phyloP scores from a whole-genome alignment of 148 eudicot species.

The Rhododendron williamsianum region DNA sequence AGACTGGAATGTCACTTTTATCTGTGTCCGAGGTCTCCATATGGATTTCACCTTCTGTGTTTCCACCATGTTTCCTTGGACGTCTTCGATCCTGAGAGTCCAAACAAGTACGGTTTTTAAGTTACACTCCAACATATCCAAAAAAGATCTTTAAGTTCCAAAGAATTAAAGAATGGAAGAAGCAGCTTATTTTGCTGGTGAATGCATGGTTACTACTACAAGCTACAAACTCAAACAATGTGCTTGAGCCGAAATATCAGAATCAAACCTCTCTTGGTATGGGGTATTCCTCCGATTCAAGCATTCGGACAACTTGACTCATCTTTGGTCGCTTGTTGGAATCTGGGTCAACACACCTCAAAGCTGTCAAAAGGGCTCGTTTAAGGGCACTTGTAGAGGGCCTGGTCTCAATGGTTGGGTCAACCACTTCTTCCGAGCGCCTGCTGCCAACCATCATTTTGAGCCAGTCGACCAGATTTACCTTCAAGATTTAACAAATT shows the following conservation, averaged over 20 bases:
- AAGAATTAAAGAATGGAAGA: neutral
- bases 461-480: conserved; percentile 89
- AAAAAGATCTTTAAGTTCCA: neutral
- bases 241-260: neutral
- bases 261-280: conserved; percentile 68
- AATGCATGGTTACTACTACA: neutral
- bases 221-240: neutral
- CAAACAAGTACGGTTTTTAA: neutral
- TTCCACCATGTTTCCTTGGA: conserved; percentile 18
- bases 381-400: conserved; percentile 81
- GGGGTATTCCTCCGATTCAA: conserved; percentile 89
- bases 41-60: conserved; percentile 18
- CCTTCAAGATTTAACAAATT: conserved; percentile 34
- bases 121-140: neutral
- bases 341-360: conserved; percentile 89
- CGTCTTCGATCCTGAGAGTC: conserved; percentile 36
- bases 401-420: conserved; percentile 53
- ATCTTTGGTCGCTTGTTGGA: conserved; percentile 73
- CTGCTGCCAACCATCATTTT: conserved; percentile 80
- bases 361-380: conserved; percentile 78
- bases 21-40: conserved; percentile 24
- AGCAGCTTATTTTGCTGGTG: neutral
- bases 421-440: conserved; percentile 87
- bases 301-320: conserved; percentile 95
- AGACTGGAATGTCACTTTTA: conserved; percentile 15